These are phyloP conservation scores for Platanthera guangdongensis DNA, from an alignment of 106 monocot genomes.

Conservation along the genomic window DNA sequence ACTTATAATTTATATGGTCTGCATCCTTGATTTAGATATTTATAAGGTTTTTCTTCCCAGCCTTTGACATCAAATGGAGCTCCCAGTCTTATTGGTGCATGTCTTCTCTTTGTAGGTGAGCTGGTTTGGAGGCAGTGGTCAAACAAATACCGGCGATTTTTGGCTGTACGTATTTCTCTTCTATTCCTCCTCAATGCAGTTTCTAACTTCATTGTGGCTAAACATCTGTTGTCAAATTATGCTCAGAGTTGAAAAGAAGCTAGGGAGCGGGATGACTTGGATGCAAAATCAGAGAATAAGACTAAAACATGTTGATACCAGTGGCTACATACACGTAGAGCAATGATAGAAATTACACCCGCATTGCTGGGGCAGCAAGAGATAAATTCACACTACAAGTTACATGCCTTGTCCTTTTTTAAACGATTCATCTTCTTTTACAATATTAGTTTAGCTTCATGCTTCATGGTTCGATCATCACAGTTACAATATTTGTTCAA, in stretches of 20 bases:
- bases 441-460: too few relatives aligned
- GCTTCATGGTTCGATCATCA: too few relatives aligned
- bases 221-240: not conserved
- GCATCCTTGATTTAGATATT: not conserved
- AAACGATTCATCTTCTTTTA: not conserved
- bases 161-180: conserved; percentile 49
- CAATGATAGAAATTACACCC: conserved; percentile 72
- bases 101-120: conserved; percentile 35
- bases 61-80: not conserved
- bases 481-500: too few relatives aligned
- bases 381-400: conserved; percentile 24
- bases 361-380: conserved; percentile 96
- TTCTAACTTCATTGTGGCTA: not conserved
- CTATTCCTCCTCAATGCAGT: not conserved
- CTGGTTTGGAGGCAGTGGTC: conserved; percentile 54
- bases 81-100: not conserved
- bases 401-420: not conserved
- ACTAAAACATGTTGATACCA: conserved; percentile 67
- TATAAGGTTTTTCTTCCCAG: not conserved
- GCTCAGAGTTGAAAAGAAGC: conserved; percentile 60
- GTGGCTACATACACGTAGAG: conserved; percentile 59
- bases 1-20: not conserved
- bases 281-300: conserved; percentile 77
- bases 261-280: conserved; percentile 60
- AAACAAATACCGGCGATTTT: conserved; percentile 74